phyloP scores from a whole-genome alignment of 371 early-diverging fungal genomes.

The Mortierella sp. region DNA sequence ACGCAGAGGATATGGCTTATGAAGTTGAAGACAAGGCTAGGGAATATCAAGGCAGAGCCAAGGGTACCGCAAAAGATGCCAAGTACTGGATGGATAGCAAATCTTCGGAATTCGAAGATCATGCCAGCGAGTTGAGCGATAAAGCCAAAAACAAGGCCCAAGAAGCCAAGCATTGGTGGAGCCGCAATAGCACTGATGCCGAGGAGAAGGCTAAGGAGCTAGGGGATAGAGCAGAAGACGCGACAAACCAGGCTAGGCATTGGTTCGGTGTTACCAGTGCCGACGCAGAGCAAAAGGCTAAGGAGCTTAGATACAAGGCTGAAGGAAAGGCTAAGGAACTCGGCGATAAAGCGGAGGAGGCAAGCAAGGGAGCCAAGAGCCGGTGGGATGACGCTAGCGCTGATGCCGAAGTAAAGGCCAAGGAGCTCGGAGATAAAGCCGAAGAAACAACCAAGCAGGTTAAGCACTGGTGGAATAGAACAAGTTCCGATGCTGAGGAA shows the following conservation, averaged over 20 bases:
- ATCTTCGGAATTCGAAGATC: background rate
- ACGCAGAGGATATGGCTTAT: constrained; percentile 20
- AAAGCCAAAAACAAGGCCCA: constrained; percentile 3
- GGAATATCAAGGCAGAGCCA: background rate
- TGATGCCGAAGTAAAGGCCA: background rate
- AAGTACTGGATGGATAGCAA: constrained; percentile 13
- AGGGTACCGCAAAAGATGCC: constrained; percentile 3
- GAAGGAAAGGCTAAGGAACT: background rate
- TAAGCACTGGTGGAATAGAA: constrained; percentile 28
- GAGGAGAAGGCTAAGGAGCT: constrained; percentile 2
- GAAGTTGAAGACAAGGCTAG: constrained; percentile 4
- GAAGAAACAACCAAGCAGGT: constrained; percentile 16
- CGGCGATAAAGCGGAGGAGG: background rate
- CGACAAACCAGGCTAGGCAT: background rate
- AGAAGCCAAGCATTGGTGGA: constrained; percentile 29
- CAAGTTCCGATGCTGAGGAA: constrained; percentile 14
- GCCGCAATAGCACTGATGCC: constrained; percentile 6
- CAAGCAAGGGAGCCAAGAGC: constrained; percentile 12
- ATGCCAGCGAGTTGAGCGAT: background rate
- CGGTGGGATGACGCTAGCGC: constrained; percentile 14
- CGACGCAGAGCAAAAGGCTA: background rate
- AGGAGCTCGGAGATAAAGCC: constrained; percentile 8
- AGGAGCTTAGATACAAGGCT: background rate
- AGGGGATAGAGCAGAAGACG: background rate
- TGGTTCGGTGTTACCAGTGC: background rate